Evolutionary conservation across 768 basidiomycete genomes (phyloP), one percentile per base, ranked within the genome.

Genomic region (Gymnopilus junonius): DNA sequence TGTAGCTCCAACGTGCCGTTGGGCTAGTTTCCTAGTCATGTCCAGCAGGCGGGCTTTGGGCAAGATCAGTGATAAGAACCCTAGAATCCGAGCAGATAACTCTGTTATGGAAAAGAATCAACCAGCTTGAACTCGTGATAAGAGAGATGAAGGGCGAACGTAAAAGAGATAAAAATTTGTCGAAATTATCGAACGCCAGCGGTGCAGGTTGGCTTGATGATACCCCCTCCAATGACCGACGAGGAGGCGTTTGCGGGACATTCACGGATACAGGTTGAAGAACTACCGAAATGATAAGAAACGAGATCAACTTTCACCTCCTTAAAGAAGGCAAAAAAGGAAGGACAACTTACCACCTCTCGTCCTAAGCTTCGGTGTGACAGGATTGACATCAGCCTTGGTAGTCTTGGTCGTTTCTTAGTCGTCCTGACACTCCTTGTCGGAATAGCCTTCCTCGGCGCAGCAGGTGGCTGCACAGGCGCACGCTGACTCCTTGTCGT

Each of bases 11-110:
- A 72, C 61, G 27, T 83, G 76, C 17, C 77, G 74, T 54, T 91
- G 85, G 25, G 85, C 85, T 6, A 96, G 68, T 15, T 82, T 85
- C 39, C 90, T 81, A 3, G 88, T 80, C 15, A 88, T 76, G 57
- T 88, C 85, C 25, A 98, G 80, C 3, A 90, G 73, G 51, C 86
- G 87, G 4, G 95, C 81, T 62, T 89, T 90, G 17, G 84, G 79
- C 4, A 95, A 75, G 2, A 84, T 77, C 17, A 91, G 82, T 0
- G 88, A 90, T 3, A 95, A 75, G 8, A 94, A 67, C 2, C 92
- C 91, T 17, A 94, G 82, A 43, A 96, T 76, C 48, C 86, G 80
- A 0, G 85, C 74, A 20, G 81, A 77, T 65, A 87, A 80, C 62
- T 86, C 89, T 91, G 65, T 14, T 43, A 35, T 61, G 39, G 37